These are phyloP conservation scores for Suhomyces chickasaworum DNA, from an alignment of 1,139 yeast species.

Conservation along the genomic window DNA sequence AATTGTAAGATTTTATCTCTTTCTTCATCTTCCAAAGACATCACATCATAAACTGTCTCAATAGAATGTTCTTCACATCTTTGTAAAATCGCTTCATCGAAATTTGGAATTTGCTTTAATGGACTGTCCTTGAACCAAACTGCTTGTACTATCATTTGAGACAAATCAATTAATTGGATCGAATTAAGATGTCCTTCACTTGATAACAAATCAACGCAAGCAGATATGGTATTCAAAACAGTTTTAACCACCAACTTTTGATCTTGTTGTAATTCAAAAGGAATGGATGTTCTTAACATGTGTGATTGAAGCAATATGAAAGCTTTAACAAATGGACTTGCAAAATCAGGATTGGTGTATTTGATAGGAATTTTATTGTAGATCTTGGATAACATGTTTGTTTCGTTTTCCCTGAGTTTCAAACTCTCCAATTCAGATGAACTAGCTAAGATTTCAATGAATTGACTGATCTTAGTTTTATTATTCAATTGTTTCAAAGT, in stretches of 20 bases:
- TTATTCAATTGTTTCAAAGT: constrained; percentile 54
- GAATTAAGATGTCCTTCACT: constrained; percentile 83
- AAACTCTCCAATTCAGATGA: constrained; percentile 70
- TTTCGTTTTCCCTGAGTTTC: constrained; percentile 65
- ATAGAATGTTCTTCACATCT: constrained; percentile 61
- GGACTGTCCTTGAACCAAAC: constrained; percentile 77
- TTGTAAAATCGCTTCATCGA: constrained; percentile 54
- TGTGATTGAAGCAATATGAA: constrained; percentile 82
- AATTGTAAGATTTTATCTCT: constrained; percentile 66
- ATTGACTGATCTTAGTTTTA: constrained; percentile 58
- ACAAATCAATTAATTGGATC: constrained; percentile 79
- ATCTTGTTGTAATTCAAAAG: constrained; percentile 63
- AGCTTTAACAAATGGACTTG: constrained; percentile 66
- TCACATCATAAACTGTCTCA: constrained; percentile 77
- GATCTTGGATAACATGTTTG: constrained; percentile 46
- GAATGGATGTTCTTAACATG: constrained; percentile 59
- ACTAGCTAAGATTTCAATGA: constrained; percentile 66
- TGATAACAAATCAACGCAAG: constrained; percentile 74
- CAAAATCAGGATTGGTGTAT: constrained; percentile 35
- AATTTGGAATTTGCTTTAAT: constrained; percentile 78
- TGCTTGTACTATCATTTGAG: constrained; percentile 88
- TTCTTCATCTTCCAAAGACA: constrained; percentile 81
- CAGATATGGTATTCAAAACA: constrained; percentile 56
- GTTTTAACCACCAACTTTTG: constrained; percentile 52
- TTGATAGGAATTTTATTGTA: constrained; percentile 67